Conservation (phyloP, 2,329 filamentous ascomycete genomes). For the Teratosphaeria zuluensis region DNA sequence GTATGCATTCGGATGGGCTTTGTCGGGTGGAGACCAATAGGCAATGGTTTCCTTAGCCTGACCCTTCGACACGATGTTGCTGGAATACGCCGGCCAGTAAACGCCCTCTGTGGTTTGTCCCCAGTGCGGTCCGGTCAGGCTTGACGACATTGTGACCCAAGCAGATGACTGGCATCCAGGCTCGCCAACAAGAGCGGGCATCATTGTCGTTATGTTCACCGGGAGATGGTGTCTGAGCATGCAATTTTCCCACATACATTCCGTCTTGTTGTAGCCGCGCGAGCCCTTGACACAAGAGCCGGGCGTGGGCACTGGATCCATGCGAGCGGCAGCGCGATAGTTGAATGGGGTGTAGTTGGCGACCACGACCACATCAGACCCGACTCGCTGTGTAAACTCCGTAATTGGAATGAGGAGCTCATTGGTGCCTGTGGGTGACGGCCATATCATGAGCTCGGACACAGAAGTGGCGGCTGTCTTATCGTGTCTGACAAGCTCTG, state of each 20-base stretch:
- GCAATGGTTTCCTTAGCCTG: not conserved
- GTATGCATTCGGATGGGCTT: not conserved
- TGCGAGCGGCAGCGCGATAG: not conserved
- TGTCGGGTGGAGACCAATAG: not conserved
- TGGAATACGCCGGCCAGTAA: not conserved
- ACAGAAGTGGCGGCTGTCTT: not conserved
- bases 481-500: not conserved
- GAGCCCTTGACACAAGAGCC: not conserved
- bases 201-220: constrained; percentile 2
- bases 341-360: not conserved
- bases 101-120: not conserved
- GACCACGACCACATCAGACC: not conserved
- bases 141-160: not conserved
- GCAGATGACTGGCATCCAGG: not conserved
- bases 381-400: not conserved
- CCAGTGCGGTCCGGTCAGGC: not conserved
- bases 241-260: not conserved
- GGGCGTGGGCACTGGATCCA: constrained; percentile 1
- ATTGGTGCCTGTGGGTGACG: not conserved
- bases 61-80: not conserved
- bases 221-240: constrained; percentile 1
- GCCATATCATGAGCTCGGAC: not conserved
- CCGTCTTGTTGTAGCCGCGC: not conserved
- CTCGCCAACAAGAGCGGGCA: not conserved
- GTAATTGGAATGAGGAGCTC: not conserved